phyloP scores from a whole-genome alignment of 169 alveolate species.

The Perkinsus olseni region DNA sequence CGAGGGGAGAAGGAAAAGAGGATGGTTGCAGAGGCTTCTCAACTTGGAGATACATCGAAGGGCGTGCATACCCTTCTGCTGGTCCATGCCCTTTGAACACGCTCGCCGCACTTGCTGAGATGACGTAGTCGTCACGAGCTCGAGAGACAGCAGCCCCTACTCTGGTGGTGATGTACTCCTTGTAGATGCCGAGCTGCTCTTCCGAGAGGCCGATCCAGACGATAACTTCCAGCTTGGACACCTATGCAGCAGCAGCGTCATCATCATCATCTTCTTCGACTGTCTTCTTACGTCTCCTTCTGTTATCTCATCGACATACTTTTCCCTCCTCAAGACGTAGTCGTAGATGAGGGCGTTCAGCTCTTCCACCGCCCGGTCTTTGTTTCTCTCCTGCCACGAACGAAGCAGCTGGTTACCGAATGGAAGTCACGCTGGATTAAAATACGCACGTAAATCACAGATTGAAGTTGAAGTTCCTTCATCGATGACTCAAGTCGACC shows the following conservation, averaged over 20 bases:
- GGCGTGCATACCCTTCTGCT: not conserved
- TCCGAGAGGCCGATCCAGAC: not conserved
- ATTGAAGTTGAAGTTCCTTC: no score
- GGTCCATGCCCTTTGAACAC: not conserved
- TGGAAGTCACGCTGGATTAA: no score
- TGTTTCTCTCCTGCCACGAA: not conserved
- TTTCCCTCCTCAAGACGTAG: not conserved
- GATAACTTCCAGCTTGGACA: not conserved
- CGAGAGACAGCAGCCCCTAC: not conserved
- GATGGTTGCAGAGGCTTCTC: not conserved
- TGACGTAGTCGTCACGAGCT: no score
- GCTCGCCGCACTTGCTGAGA: not conserved
- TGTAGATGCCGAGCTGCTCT: not conserved
- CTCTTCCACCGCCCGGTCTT: not conserved
- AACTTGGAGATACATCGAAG: not conserved
- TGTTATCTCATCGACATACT: not conserved
- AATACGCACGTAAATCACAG: no score
- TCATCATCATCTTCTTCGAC: not conserved
- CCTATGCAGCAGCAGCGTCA: not conserved
- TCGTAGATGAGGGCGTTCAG: not conserved
- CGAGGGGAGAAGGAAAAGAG: not conserved
- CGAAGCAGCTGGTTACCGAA: no score
- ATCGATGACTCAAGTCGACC: no score
- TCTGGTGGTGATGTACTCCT: not conserved
- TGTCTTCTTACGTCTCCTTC: not conserved